phyloP scores from a whole-genome alignment of 768 basidiomycete genomes.

The Leccinum pellstonianum region DNA sequence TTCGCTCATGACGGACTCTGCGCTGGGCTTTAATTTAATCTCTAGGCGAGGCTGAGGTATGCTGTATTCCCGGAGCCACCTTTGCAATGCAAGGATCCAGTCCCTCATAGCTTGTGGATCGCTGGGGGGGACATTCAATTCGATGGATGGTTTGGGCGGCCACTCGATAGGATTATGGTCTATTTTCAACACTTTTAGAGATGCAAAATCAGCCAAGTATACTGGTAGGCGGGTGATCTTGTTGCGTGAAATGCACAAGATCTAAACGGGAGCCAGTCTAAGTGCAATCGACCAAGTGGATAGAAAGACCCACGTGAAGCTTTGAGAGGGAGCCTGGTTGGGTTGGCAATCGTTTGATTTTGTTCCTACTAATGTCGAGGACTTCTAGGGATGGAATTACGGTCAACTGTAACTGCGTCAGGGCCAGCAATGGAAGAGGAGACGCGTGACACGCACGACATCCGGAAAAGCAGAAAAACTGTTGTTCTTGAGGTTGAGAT shows the following conservation, averaged over 20 bases:
- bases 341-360: constrained; percentile 74
- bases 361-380: constrained; percentile 92
- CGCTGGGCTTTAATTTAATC: constrained; percentile 36
- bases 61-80: constrained; percentile 66
- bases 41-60: constrained; percentile 32
- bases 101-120: constrained; percentile 57
- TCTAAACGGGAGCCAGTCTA: constrained; percentile 41
- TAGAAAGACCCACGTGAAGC: constrained; percentile 55
- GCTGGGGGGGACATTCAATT: constrained; percentile 39
- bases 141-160: constrained; percentile 69
- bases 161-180: constrained; percentile 94
- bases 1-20: constrained; percentile 52
- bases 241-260: constrained; percentile 86
- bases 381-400: constrained; percentile 87
- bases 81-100: constrained; percentile 71
- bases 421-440: constrained; percentile 3
- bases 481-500: constrained; percentile 87
- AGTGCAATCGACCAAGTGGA: not conserved
- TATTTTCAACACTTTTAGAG: constrained; percentile 76
- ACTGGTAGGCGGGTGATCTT: constrained; percentile 74
- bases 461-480: constrained; percentile 79
- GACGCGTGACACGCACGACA: constrained; percentile 57
- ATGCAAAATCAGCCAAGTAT: constrained; percentile 72
- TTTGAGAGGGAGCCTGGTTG: constrained; percentile 76
- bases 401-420: constrained; percentile 57